A percentile compares a stretch with the other conserved stretches of the same genome.
phyloP scores from a whole-genome alignment of 441 rosid species.

The Brassica balearica region DNA sequence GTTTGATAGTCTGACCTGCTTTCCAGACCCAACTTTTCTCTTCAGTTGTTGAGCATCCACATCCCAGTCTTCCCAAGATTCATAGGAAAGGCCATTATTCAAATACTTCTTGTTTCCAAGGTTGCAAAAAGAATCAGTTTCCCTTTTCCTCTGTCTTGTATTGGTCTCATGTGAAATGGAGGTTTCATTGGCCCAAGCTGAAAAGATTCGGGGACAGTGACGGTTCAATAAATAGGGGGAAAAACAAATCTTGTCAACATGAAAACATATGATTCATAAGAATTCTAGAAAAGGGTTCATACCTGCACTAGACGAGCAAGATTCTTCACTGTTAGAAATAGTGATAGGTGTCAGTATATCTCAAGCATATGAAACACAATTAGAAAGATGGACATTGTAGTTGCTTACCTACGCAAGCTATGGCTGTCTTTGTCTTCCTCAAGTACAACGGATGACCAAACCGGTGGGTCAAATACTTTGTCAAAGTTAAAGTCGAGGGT shows the following conservation, averaged over 20 bases:
- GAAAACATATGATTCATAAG: constrained; percentile 13
- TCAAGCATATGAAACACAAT: constrained; percentile 19
- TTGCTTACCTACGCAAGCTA: constrained; percentile 64
- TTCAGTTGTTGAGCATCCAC: constrained; percentile 33
- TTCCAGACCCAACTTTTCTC: constrained; percentile 32
- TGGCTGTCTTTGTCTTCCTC: constrained; percentile 60
- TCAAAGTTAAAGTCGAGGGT: constrained; percentile 32
- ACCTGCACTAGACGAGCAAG: constrained; percentile 90
- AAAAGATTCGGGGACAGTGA: constrained; percentile 23
- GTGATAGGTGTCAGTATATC: constrained; percentile 27
- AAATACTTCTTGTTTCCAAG: constrained; percentile 34
- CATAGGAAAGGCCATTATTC: constrained; percentile 36
- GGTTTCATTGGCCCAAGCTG: constrained; percentile 54
- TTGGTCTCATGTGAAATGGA: constrained; percentile 41
- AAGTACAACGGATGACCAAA: constrained; percentile 46
- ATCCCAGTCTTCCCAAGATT: constrained; percentile 40
- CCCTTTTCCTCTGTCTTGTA: constrained; percentile 46
- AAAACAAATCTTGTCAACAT: constrained; percentile 31
- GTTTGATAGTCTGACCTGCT: constrained; percentile 41
- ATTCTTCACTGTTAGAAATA: constrained; percentile 72
- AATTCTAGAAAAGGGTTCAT: constrained; percentile 22
- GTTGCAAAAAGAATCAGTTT: constrained; percentile 35
- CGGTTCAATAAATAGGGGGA: constrained; percentile 16
- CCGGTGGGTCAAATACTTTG: constrained; percentile 45
- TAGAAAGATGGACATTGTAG: constrained; percentile 28